Evolutionary conservation across 768 basidiomycete genomes (phyloP).

Genomic region (Cystobasidium onofrii): DNA sequence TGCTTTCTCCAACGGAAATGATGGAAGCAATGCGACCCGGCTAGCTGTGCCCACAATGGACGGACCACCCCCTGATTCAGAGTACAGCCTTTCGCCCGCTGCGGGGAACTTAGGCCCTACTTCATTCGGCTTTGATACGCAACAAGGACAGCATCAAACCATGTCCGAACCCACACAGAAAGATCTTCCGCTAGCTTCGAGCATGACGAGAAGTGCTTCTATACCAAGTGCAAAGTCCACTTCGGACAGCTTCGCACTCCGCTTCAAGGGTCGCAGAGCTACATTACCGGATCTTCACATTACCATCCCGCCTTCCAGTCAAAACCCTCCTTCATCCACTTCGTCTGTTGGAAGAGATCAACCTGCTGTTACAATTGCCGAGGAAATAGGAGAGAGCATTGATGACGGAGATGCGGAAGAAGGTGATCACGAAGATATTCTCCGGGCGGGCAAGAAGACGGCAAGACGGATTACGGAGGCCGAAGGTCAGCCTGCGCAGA

Average conservation of each 20-base stretch:
- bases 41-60: background rate
- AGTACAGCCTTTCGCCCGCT: background rate
- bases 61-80: background rate
- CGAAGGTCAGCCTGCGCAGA: background rate
- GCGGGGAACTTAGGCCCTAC: too few relatives aligned
- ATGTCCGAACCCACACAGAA: background rate
- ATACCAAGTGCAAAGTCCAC: background rate
- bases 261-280: background rate
- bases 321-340: background rate
- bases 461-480: background rate
- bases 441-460: background rate
- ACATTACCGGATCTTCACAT: conserved; percentile 22
- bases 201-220: background rate
- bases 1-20: too few relatives aligned
- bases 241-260: background rate
- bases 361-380: background rate
- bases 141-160: background rate
- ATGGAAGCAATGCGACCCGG: too few relatives aligned
- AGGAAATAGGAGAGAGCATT: background rate
- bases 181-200: background rate
- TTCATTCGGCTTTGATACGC: too few relatives aligned
- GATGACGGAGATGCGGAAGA: background rate
- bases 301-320: background rate
- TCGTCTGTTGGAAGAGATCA: background rate
- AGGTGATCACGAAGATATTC: background rate